phyloP scores from a whole-genome alignment of 768 basidiomycete species.

The Leccinum boreale region DNA sequence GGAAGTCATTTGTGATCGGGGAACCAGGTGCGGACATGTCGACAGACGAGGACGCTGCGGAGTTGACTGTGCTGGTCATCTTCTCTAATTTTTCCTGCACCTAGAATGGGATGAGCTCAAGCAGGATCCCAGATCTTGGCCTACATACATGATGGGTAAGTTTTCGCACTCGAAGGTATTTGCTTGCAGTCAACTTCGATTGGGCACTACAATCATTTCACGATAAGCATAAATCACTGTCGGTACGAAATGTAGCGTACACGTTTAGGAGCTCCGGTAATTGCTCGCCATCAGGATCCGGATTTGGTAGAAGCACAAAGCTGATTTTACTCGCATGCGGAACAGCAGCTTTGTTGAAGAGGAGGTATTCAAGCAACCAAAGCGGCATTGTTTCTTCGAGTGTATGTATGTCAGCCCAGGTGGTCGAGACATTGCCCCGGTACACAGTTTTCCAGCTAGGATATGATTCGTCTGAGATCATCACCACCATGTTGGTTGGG shows the following conservation, averaged over 20 bases:
- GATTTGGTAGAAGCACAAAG: constrained; percentile 72
- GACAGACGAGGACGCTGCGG: constrained; percentile 30
- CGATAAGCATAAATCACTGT: not conserved
- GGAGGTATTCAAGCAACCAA: constrained; percentile 87
- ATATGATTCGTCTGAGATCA: constrained; percentile 79
- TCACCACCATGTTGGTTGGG: constrained; percentile 57
- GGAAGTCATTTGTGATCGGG: constrained; percentile 21
- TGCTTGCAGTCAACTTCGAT: constrained; percentile 84
- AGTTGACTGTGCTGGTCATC: constrained; percentile 36
- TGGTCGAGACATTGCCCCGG: constrained; percentile 60
- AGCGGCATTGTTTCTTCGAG: constrained; percentile 80
- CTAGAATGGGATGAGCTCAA: constrained; percentile 34
- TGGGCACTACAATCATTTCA: constrained; percentile 47
- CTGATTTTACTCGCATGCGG: constrained; percentile 71
- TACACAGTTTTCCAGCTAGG: constrained; percentile 78
- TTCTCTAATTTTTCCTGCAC: constrained; percentile 82
- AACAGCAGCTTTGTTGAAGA: constrained; percentile 58
- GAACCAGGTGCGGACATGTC: constrained; percentile 37
- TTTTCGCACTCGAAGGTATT: constrained; percentile 82
- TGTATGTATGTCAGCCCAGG: constrained; percentile 47
- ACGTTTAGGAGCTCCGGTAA: constrained; percentile 83
- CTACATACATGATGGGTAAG: constrained; percentile 71
- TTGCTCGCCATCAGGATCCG: constrained; percentile 53
- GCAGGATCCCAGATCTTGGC: not conserved
- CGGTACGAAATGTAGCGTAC: constrained; percentile 44